Percentiles rank a stretch among this genome's conserved stretches.
Evolutionary conservation across 2,329 filamentous ascomycete species (phyloP).

Genomic region (Colletotrichum gloeosporioides): DNA sequence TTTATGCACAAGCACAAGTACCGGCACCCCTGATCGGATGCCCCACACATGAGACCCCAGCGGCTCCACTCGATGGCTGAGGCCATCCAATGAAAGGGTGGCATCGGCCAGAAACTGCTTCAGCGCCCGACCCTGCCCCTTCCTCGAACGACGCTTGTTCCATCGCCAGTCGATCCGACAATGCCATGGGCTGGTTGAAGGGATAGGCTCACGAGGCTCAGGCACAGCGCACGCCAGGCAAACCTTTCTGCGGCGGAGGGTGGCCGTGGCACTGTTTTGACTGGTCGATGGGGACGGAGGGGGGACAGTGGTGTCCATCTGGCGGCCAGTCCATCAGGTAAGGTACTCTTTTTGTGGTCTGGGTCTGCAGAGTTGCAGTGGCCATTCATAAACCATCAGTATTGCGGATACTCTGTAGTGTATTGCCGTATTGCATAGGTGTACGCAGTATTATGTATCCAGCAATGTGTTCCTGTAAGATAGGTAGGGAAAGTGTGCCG

Average conservation of each 20-base stretch:
- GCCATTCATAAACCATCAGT: neutral
- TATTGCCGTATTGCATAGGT: neutral
- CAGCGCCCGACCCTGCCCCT: constrained; percentile 25
- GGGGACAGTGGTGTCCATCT: neutral
- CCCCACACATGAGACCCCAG: neutral
- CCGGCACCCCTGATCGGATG: neutral
- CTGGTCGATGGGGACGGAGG: neutral
- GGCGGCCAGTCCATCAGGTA: neutral
- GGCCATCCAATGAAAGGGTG: neutral
- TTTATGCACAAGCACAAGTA: neutral
- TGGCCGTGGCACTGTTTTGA: neutral
- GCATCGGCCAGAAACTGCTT: neutral
- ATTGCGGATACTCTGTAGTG: neutral
- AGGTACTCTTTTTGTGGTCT: neutral
- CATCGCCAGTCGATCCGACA: constrained; percentile 46
- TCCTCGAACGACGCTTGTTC: constrained; percentile 38
- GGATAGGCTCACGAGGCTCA: neutral
- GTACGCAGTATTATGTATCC: neutral
- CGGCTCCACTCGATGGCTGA: neutral
- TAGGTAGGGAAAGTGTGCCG: neutral
- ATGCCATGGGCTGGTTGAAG: constrained; percentile 24
- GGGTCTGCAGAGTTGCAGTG: neutral
- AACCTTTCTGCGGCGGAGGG: neutral
- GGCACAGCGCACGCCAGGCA: constrained; percentile 1
- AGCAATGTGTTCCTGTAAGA: too few relatives aligned